Evolutionary conservation across 2,329 filamentous ascomycete species (phyloP).

Genomic region (Raffaelea arxii): DNA sequence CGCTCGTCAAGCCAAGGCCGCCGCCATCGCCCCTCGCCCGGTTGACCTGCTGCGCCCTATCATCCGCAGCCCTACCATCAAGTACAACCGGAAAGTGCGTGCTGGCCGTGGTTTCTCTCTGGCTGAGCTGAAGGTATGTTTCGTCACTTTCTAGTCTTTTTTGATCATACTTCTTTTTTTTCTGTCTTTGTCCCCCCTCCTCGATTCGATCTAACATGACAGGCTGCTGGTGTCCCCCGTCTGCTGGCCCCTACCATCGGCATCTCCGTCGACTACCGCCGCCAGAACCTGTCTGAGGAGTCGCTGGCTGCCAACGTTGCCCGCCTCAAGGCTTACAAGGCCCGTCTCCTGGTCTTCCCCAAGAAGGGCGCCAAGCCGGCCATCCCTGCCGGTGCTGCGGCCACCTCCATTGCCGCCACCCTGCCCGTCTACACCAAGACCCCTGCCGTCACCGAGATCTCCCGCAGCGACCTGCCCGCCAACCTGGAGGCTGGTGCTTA

Average conservation of each 20-base stretch:
- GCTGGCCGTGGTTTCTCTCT: slow-evolving; percentile 96
- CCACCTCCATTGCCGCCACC: slow-evolving; percentile 42
- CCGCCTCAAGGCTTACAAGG: slow-evolving; percentile 96
- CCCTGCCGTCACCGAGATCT: slow-evolving; percentile 62
- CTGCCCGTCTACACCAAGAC: slow-evolving; percentile 63
- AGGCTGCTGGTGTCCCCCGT: slow-evolving; percentile 94
- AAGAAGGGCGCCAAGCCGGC: slow-evolving; percentile 92
- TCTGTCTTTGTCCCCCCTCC: not conserved
- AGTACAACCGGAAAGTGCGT: slow-evolving; percentile 98
- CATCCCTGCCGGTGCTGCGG: slow-evolving; percentile 70
- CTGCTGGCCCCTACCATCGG: slow-evolving; percentile 92
- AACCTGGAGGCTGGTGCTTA: slow-evolving; percentile 72
- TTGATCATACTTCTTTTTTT: not conserved
- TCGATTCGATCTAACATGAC: slow-evolving; percentile 3
- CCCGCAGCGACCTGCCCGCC: slow-evolving; percentile 71
- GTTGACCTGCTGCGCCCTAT: slow-evolving; percentile 94
- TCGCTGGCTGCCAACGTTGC: slow-evolving; percentile 88
- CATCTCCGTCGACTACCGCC: slow-evolving; percentile 92
- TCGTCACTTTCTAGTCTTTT: not conserved
- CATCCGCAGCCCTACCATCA: slow-evolving; percentile 95
- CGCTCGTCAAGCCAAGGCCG: slow-evolving; percentile 90
- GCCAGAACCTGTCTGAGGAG: slow-evolving; percentile 95
- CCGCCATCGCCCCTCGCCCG: slow-evolving; percentile 87
- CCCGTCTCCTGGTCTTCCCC: slow-evolving; percentile 94
- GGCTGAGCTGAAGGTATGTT: slow-evolving; percentile 87